Evolutionary conservation across 768 basidiomycete species (phyloP).

Genomic region (Mycena leptocephala): DNA sequence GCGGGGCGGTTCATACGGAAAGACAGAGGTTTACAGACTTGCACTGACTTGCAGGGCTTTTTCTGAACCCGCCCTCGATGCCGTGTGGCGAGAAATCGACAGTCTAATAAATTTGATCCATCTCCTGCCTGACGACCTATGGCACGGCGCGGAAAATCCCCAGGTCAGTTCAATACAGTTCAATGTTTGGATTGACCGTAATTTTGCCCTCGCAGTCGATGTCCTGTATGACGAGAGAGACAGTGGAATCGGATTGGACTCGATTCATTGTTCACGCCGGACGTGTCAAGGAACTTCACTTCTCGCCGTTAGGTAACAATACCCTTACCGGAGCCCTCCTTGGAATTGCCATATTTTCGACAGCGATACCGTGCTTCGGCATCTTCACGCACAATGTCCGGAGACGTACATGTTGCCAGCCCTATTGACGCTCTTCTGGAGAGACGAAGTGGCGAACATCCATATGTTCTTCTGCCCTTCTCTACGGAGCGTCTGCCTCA

Average conservation of each 20-base stretch:
- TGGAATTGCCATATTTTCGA: neutral
- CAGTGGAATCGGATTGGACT: neutral
- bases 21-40: neutral
- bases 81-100: neutral
- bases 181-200: neutral
- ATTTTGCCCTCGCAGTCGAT: neutral
- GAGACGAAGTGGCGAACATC: neutral
- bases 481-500: neutral
- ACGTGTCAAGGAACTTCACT: neutral
- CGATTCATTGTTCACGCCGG: neutral
- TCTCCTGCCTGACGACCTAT: neutral
- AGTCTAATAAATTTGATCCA: neutral
- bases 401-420: neutral
- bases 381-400: neutral
- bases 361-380: neutral
- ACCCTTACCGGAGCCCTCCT: neutral
- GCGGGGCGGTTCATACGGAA: neutral
- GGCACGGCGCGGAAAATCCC: neutral
- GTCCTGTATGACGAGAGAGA: neutral
- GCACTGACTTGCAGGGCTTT: conserved; percentile 11
- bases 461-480: neutral
- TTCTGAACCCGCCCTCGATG: neutral
- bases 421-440: neutral
- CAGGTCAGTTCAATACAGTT: neutral
- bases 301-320: neutral